These are phyloP conservation scores for Coemansia asiatica DNA, from an alignment of 192 early-diverging fungal species.

Conservation along the genomic window DNA sequence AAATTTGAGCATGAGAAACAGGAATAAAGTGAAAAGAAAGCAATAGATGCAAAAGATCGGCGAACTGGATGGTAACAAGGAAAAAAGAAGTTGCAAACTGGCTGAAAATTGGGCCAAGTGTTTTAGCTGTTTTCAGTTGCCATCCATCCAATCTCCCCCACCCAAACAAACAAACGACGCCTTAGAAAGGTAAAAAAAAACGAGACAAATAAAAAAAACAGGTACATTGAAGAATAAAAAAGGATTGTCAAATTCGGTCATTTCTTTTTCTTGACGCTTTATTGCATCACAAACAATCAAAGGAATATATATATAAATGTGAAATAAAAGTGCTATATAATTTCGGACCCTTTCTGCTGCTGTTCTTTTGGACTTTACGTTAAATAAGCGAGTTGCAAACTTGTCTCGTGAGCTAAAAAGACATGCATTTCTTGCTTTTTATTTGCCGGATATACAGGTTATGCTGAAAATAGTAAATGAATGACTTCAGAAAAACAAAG, in stretches of 20 bases:
- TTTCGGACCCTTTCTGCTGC: no score
- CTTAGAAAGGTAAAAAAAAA: not conserved
- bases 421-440: no score
- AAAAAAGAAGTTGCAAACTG: not conserved
- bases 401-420: no score
- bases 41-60: conserved; percentile 17
- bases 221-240: not conserved
- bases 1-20: not conserved
- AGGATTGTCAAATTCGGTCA: not conserved
- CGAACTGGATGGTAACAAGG: not conserved
- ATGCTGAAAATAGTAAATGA: no score
- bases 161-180: not conserved
- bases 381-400: no score
- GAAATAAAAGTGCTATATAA: no score
- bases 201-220: not conserved
- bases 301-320: no score
- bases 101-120: not conserved
- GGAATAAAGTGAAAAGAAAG: not conserved
- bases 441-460: no score
- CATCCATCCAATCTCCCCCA: no score
- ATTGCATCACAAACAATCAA: not conserved
- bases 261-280: not conserved
- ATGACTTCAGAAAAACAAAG: no score
- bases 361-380: no score
- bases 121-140: no score